phyloP scores from a whole-genome alignment of 2,329 filamentous ascomycete species.

The Fusarium stilboides region DNA sequence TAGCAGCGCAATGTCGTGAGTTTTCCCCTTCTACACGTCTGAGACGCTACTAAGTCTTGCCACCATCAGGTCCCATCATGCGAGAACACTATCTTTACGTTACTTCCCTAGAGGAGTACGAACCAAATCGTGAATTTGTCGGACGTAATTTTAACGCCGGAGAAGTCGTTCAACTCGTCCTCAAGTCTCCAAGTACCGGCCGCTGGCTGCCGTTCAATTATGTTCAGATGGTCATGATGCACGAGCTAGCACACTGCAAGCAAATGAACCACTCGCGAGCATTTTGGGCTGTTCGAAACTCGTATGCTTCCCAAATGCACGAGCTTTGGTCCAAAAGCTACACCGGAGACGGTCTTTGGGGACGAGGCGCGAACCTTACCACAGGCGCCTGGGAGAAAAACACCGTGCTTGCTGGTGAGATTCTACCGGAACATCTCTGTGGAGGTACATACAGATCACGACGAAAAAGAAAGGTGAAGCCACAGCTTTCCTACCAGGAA shows the following conservation, averaged over 20 bases:
- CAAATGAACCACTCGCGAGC: slow-evolving; percentile 90
- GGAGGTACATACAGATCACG: slow-evolving; percentile 82
- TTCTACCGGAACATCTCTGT: slow-evolving; percentile 80
- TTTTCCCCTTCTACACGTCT: neutral
- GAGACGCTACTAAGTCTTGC: slow-evolving; percentile 4
- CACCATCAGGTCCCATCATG: slow-evolving; percentile 74
- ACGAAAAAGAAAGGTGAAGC: slow-evolving; percentile 69
- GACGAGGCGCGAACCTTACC: slow-evolving; percentile 74
- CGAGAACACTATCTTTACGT: slow-evolving; percentile 75
- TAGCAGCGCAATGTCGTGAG: slow-evolving; percentile 83
- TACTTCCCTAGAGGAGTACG: slow-evolving; percentile 84
- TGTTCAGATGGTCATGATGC: slow-evolving; percentile 97
- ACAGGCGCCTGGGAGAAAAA: slow-evolving; percentile 73
- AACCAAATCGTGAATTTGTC: slow-evolving; percentile 85
- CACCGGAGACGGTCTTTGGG: slow-evolving; percentile 88
- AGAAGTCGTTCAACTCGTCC: slow-evolving; percentile 87
- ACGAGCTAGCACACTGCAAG: slow-evolving; percentile 89
- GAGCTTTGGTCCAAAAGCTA: slow-evolving; percentile 79
- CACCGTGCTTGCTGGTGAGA: slow-evolving; percentile 66
- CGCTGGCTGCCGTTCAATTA: slow-evolving; percentile 86
- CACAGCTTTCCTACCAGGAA: slow-evolving; percentile 76
- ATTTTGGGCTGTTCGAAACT: slow-evolving; percentile 86
- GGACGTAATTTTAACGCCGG: slow-evolving; percentile 93
- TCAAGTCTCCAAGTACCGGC: slow-evolving; percentile 75
- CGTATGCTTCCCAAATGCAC: slow-evolving; percentile 80